Evolutionary conservation across 179 eudicot genomes (phyloP), one percentile per base, ranked within the genome.

Genomic region (Beta lomatogona): DNA sequence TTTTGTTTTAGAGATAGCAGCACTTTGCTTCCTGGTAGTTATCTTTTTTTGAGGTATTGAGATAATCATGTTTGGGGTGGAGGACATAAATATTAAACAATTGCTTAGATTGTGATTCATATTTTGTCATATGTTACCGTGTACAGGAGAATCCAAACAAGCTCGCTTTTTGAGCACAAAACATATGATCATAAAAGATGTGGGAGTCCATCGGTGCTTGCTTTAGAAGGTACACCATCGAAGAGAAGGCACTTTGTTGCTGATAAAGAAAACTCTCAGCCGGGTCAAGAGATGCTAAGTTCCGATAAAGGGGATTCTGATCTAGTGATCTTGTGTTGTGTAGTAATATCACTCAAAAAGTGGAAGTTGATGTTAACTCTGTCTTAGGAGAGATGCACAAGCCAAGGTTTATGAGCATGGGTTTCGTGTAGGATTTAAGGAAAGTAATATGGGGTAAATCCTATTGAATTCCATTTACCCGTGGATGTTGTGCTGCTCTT

Each of bases 241-340:
- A 94, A 90, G 90, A 92, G 77, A 85, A 89, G 91, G 85, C 92
- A 88, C 80, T 88, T 83, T 78, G 78, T 60, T 73, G 58, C 75
- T 58, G 87, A 78, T 82, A 81, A 46, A 74, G 82, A 81, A 71
- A 83, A 77, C 41, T 68, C 79, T 18, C 77, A 78, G 58, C 73
- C 78, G 16, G 81, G 83, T 71, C 71, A 67, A 78, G 86, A 85
- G 80, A 77, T 67, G 7, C 80, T 80, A 44, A 72, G 81, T 82
- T 84, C 69, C 74, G 71, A 73, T 77, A 82, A 77, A 61, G 86
- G 77, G 80, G 76, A 64, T 48, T 57, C 73, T 28, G 82, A 71
- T n/a, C n/a, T n/a, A n/a, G n/a, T n/a, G n/a, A n/a, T 71, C 66
- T 53, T 59, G 72, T 60, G 46, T 79, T 60, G 52, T 75, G 85